Base-by-base conservation (phyloP, 805 yeast genomes). In the Saitoella complicata region DNA sequence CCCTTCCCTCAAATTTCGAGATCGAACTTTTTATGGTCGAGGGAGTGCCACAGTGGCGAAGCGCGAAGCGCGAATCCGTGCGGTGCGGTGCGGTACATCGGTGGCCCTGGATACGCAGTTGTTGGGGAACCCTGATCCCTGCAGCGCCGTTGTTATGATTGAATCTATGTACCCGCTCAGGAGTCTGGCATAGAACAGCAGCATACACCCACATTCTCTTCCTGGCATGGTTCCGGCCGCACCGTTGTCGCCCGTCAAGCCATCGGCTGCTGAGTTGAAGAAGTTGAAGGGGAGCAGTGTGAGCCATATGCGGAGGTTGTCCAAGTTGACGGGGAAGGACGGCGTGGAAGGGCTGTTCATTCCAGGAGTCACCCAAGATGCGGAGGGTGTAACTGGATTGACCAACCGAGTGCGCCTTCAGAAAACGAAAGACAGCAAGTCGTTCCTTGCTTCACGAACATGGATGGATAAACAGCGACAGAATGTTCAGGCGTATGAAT, bases 401-500 rank as follows among this genome's bases (percentile, higher is more conserved):
- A 52, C 57, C 40, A 58, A 62, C 1, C 53, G 63, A 13, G 49
- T 55, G 31, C 53, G 62, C 21, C 49, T 62, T 9, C 63, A 60
- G 51, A 53, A 58, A 45, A 47, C 49, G 41, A 58, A 58, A 38
- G 52, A 51, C 30, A 21, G 21, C 21, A 21, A 21, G 21, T 21
- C 21, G 21, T 21, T 47, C 53, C 30, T 43, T 54, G 31, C 32
- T 43, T n/a, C 41, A 38, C 29, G 34, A 21, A 21, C 21, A 2
- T 60, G 63, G 65, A 60, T 61, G 66, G 71, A 67, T 48, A 55
- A 53, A 40, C 67, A 66, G 49, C 60, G 71, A 6, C 57, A 65
- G 47, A 61, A 61, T 46, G 46, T 67, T 36, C 70, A 71, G 49
- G 78, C 78, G 5, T 82, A 83, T 57, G 91, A 82, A 58, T 83